Evolutionary conservation across 2,329 filamentous ascomycete species (phyloP), one percentile per base, ranked within the genome.

Genomic region (Neofusicoccum ribis): DNA sequence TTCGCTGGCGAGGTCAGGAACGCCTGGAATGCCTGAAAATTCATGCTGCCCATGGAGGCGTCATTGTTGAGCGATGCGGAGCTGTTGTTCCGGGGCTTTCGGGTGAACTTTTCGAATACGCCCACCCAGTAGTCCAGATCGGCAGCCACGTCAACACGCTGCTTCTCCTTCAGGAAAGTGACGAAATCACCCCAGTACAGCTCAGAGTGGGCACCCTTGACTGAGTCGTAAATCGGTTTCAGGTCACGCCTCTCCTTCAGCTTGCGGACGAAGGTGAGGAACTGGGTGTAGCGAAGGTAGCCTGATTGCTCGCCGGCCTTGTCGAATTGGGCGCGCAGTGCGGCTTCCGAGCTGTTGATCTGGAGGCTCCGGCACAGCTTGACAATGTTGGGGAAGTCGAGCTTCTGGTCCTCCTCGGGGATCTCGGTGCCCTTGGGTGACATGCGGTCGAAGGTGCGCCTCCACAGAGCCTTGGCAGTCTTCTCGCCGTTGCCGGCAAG

Each of bases 241-340:
- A 98, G 86, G 72, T 99, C 95, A 67, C 89, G 88, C 66, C 95
- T 86, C 74, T 91, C 88, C 76, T 95, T 96, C 80, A 98, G 87
- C 31, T 91, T 85, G 61, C 87, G 85, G 51, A 98, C 87, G 74
- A 99, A 97, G 63, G 88, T 85, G 71, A 91, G 87, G 76, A 98
- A 99, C 71, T 96, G 90, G 27, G 81, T 75, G 72, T 92, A 96
- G 73, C 91, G 89, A 62, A 99, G 83, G 60, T 84, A 85, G 27
- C 89, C 89, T 1, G 83, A 86, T 59, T 81, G 80, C 27, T 85
- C 83, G 72, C 94, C 91, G 5, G 91, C 91, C 66, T 87, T 84
- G 65, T 86, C 82, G 72, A 98, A 97, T 70, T 90, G 91, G 37
- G 85, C 82, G 64, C 86, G 87, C 4, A 98, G 82, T 51, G 91